Conservation (phyloP, 2,329 filamentous ascomycete species). For the Chrysoporthe puriensis region DNA sequence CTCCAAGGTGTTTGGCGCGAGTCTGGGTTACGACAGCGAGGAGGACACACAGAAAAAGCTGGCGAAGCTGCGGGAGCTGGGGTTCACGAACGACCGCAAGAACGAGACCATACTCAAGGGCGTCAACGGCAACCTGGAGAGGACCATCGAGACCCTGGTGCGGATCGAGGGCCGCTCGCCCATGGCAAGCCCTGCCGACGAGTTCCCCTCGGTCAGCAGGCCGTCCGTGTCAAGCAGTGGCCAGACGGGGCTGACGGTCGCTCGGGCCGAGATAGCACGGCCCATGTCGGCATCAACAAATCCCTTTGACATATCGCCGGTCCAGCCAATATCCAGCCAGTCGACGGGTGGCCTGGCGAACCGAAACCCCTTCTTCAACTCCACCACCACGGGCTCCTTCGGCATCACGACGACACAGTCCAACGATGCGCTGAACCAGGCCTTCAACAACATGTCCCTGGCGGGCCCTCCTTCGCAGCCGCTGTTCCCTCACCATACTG, state of each 20-base stretch:
- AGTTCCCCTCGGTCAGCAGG: slow-evolving; percentile 32
- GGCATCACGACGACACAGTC: slow-evolving; percentile 52
- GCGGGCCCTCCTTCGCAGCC: slow-evolving; percentile 55
- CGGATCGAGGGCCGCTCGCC: slow-evolving; percentile 67
- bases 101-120: slow-evolving; percentile 83
- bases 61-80: slow-evolving; percentile 81
- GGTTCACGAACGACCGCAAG: slow-evolving; percentile 80
- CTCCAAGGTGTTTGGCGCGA: slow-evolving; percentile 71
- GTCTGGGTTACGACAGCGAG: slow-evolving; percentile 55
- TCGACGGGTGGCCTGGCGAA: slow-evolving; percentile 65
- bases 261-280: slow-evolving; percentile 27
- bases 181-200: slow-evolving; percentile 21
- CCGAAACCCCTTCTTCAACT: slow-evolving; percentile 61
- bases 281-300: slow-evolving; percentile 55
- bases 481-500: slow-evolving; percentile 77
- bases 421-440: slow-evolving; percentile 59
- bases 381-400: slow-evolving; percentile 65
- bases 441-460: slow-evolving; percentile 77
- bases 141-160: slow-evolving; percentile 81
- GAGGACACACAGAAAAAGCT: slow-evolving; percentile 78
- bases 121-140: slow-evolving; percentile 82
- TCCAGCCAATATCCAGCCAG: slow-evolving; percentile 65
- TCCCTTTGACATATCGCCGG: slow-evolving; percentile 66
- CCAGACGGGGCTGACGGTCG: slow-evolving; percentile 34
- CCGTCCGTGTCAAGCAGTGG: slow-evolving; percentile 46